Conservation (phyloP, 129 eudicot species). For the Lactuca saligna region DNA sequence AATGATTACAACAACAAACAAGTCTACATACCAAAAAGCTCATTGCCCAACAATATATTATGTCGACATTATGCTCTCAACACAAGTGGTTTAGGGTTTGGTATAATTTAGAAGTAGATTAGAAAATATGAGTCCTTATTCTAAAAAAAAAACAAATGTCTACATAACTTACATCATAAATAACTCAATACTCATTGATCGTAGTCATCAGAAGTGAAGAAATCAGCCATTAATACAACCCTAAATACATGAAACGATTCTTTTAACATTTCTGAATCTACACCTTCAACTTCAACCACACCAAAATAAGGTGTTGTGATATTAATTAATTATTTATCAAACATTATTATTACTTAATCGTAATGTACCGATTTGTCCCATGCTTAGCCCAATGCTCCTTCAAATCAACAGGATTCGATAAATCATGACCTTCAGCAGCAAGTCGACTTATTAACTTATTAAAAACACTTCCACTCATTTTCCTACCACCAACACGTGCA, state of each 20-base stretch:
- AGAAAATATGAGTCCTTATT: no score
- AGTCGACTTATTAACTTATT: constrained; percentile 75
- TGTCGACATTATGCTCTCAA: no score
- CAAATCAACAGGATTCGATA: constrained; percentile 76
- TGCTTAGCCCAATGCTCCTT: constrained; percentile 97
- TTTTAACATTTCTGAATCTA: no score
- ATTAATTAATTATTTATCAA: neutral
- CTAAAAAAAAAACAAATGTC: neutral
- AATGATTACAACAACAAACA: neutral
- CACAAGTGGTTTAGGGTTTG: no score
- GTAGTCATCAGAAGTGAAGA: neutral
- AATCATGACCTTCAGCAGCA: constrained; percentile 83
- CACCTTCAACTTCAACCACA: no score
- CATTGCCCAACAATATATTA: no score
- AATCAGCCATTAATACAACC: neutral
- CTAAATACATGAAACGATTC: neutral
- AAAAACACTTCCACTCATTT: constrained; percentile 97
- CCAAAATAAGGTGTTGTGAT: neutral
- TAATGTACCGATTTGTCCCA: constrained; percentile 93
- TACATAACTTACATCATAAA: neutral
- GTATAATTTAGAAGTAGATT: no score
- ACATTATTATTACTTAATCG: constrained; percentile 55
- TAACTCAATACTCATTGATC: neutral
- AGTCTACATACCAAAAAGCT: neutral
- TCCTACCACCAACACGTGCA: constrained; percentile 86